Percentiles rank a stretch among this genome's conserved stretches.
These are phyloP conservation scores for Clausena lansium DNA, from an alignment of 345 rosid species.

Conservation along the genomic window DNA sequence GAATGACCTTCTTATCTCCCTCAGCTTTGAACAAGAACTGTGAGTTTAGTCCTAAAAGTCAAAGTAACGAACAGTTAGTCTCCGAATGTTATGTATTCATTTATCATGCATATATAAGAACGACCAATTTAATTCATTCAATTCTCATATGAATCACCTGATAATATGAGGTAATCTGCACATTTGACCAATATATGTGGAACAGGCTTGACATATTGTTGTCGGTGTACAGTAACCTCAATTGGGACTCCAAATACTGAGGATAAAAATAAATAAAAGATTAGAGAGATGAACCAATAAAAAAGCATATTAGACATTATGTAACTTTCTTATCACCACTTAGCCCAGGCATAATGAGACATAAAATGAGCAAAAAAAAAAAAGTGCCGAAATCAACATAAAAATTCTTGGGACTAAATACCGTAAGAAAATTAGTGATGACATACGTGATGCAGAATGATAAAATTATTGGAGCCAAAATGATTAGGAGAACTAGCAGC, in stretches of 20 bases:
- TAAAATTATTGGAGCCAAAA: background rate
- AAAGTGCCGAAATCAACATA: background rate
- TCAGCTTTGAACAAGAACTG: constrained; percentile 70
- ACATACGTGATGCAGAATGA: background rate
- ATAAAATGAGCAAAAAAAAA: background rate
- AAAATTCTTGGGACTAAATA: background rate
- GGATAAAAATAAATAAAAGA: constrained; percentile 9
- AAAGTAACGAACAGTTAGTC: background rate
- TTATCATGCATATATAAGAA: background rate
- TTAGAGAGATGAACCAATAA: background rate
- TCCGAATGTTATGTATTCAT: background rate
- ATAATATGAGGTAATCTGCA: constrained; percentile 77
- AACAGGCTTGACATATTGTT: constrained; percentile 60
- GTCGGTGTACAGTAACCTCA: constrained; percentile 71
- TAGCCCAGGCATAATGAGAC: background rate
- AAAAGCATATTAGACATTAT: background rate
- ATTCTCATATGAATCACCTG: constrained; percentile 47
- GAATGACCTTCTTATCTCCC: constrained; percentile 71
- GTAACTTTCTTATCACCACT: background rate
- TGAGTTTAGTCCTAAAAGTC: constrained; percentile 62
- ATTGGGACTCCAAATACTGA: constrained; percentile 91
- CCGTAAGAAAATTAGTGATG: background rate
- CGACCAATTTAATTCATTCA: background rate
- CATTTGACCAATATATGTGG: constrained; percentile 69
- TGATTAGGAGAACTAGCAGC: background rate